Evolutionary conservation across 768 basidiomycete species (phyloP), one percentile per base, ranked within the genome.

Genomic region (Podaxis mareebaensis): DNA sequence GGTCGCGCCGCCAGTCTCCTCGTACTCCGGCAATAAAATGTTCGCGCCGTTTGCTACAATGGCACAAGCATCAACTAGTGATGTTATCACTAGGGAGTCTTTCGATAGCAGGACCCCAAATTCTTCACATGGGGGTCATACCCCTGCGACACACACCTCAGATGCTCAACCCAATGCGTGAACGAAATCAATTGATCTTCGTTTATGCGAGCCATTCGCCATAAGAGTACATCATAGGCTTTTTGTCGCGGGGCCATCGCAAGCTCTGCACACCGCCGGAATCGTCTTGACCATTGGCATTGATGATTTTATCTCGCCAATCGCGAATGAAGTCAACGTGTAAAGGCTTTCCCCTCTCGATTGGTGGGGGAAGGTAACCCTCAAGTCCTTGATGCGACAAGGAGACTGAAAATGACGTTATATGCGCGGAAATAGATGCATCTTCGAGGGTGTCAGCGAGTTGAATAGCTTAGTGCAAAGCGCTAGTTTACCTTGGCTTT

Each of bases 91-190:
- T 52, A 30, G 63, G 64, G 53, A 66, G 70, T 56, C 57, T 26
- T 36, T 57, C 24, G 54, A 63, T 33, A 63, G 24, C 48, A 63
- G 55, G 17, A 88, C 87, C 17, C 87, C 87, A 0, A 84, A 77
- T 62, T 88, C 87, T 30, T 83, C 81, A 22, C 81, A 88, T 70
- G 87, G 86, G n/a, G 84, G 81, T 24, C 75, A 76, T 54, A 82
- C 86, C 39, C 86, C 87, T 24, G 74, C 76, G 24, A 63, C 69
- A 26, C 69, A 68, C 44, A 38, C 64, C 5, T 65, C 65, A 40
- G 67, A n/a, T 17, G 22, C 44, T 12, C 36, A 51, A 17, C 30
- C 55, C 26, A 38, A 7, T 17, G 13, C 33, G 38, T 24, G 30
- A 40, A 57, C 39, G 28, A 62, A 36, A 30, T 13, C 46, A 36